These are phyloP conservation scores for Gloeopeniophorella convolvens DNA, from an alignment of 768 basidiomycete genomes.

Conservation along the genomic window DNA sequence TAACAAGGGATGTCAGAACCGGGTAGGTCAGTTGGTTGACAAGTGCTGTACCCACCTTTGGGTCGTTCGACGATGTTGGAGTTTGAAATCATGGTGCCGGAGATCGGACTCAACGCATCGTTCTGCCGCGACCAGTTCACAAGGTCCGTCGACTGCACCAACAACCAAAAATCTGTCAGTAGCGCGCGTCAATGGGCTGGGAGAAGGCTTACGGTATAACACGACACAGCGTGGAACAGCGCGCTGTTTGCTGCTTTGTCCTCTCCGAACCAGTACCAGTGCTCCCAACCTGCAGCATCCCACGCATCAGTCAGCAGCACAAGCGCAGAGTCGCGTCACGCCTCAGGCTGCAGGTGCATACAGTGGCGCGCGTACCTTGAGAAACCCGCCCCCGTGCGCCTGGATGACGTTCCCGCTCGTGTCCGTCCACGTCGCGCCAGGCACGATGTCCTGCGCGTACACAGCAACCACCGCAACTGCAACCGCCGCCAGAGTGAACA, in stretches of 20 bases:
- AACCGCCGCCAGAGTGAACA: too few species aligned
- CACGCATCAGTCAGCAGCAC: too few species aligned
- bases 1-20: too few species aligned
- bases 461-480: neutral
- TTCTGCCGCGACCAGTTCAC: conserved; percentile 51
- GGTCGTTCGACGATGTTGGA: conserved; percentile 57
- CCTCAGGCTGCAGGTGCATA: too few species aligned
- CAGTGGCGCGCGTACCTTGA: too few species aligned
- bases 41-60: conserved; percentile 38
- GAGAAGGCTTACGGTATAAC: conserved; percentile 38
- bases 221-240: conserved; percentile 52
- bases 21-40: too few species aligned
- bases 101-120: conserved; percentile 48
- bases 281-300: conserved; percentile 43
- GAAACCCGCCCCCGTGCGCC: conserved; percentile 54
- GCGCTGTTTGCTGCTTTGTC: conserved; percentile 53
- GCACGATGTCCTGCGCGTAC: conserved; percentile 40
- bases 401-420: conserved; percentile 56
- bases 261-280: conserved; percentile 61
- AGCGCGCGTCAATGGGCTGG: neutral
- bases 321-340: too few species aligned
- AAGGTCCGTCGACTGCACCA: conserved; percentile 41
- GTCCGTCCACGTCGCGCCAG: conserved; percentile 57
- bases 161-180: neutral
- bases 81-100: conserved; percentile 49